Evolutionary conservation across 176 grass and related monocot species (phyloP), one percentile per base, ranked within the genome.

Genomic region (Carex parvula): DNA sequence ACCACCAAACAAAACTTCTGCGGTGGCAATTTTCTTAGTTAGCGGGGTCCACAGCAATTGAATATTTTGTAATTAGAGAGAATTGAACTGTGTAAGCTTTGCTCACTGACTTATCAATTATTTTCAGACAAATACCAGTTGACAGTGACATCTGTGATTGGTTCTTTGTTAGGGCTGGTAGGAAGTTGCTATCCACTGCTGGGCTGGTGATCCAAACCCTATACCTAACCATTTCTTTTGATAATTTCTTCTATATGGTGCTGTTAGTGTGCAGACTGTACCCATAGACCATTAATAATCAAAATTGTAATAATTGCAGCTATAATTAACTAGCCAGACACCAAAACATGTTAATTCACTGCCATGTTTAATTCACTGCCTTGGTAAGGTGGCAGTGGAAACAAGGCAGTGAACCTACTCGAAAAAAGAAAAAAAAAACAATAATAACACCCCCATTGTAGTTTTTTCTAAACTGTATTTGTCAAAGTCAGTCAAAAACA

Each of bases 71-170:
- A 74, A 74, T 24, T 74, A 74, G 70, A 52, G 21, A 74, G 0
- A 75, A 53, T 54, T 52, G 42, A 50, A 75, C 20, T 1, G 41
- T 24, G 16, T n/a, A 21, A n/a, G 50, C 70, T 75, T 75, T 53
- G 70, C 20, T 70, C 67, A 44, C 67, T 70, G 35, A 70, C 66
- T 70, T 70, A 26, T 52, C 70, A 73, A 52, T 48, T 48, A 74
- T 75, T 75, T 75, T n/a, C 42, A 75, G 70, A 75, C 70, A 41
- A 73, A 53, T 70, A 52, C 70, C 46, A 75, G 46, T 21, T 75
- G 70, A 75, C 46, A 75, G 44, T 13, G 52, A 20, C 20, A 6
- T 75, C 0, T 75, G 9, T 52, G 11, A 75, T 75, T 16, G n/a
- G 20, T 16, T 24, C 20, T 52, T 53, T 24, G 24, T 22, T 50